Conservation (phyloP, 2,329 filamentous ascomycete genomes). For the Exophiala sp. region DNA sequence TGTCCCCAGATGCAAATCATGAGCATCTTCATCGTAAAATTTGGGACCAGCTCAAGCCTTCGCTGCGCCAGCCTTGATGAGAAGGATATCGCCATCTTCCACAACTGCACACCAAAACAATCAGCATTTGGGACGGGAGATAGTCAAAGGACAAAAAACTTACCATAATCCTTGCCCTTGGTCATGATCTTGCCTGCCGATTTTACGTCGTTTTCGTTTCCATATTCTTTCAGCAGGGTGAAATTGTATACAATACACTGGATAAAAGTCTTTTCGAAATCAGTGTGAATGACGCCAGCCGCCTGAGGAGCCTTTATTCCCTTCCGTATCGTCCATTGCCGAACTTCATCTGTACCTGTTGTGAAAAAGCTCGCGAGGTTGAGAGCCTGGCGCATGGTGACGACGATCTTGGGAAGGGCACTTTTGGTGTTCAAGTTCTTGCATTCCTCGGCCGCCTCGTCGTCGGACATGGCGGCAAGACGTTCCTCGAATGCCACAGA, state of each 20-base stretch:
- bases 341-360: conserved; percentile 88
- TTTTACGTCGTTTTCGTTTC: conserved; percentile 84
- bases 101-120: conserved; percentile 31
- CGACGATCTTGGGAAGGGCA: conserved; percentile 84
- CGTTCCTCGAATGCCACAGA: conserved; percentile 93
- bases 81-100: conserved; percentile 60
- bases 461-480: conserved; percentile 72
- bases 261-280: conserved; percentile 99
- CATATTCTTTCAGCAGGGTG: conserved; percentile 72
- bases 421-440: conserved; percentile 85
- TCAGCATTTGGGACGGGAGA: conserved; percentile 2
- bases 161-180: conserved; percentile 89
- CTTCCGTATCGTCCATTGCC: conserved; percentile 96
- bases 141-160: conserved; percentile 53
- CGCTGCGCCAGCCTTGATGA: conserved; percentile 69
- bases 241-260: conserved; percentile 95
- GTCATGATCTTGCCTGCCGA: conserved; percentile 96
- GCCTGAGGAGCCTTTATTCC: conserved; percentile 97
- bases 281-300: conserved; percentile 94
- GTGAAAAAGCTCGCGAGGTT: conserved; percentile 97
- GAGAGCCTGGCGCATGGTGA: conserved; percentile 87
- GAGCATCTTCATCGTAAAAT: background rate
- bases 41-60: conserved; percentile 35
- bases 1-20: background rate
- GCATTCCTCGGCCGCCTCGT: conserved; percentile 75